phyloP scores from a whole-genome alignment of 768 basidiomycete species.

The Cantharellus anzutake region DNA sequence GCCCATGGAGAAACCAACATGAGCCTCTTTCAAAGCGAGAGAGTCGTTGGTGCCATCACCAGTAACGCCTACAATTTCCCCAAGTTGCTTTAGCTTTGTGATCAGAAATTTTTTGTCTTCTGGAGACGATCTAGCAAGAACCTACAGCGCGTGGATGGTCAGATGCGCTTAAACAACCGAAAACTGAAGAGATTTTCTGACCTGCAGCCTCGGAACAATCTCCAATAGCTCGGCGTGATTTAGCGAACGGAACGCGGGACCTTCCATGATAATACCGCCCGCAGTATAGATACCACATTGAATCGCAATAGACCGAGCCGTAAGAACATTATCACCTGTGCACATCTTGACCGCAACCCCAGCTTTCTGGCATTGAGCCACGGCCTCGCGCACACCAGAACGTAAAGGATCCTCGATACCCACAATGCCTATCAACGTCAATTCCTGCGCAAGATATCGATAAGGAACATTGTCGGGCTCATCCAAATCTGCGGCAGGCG shows the following conservation, averaged over 20 bases:
- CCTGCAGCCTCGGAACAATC: constrained; percentile 75
- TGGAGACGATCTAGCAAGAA: constrained; percentile 91
- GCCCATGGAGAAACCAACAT: constrained; percentile 96
- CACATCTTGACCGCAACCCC: constrained; percentile 96
- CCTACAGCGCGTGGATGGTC: constrained; percentile 14
- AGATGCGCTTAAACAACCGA: neutral
- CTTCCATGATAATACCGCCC: constrained; percentile 96
- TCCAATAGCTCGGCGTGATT: constrained; percentile 49
- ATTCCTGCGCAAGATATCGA: constrained; percentile 42
- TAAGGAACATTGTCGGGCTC: constrained; percentile 47
- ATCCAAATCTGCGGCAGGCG: constrained; percentile 30
- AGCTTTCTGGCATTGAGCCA: constrained; percentile 68
- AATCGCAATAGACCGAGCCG: constrained; percentile 84
- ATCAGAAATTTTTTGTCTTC: constrained; percentile 94
- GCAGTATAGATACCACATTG: constrained; percentile 92
- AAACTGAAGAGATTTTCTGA: neutral
- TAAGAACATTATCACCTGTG: constrained; percentile 92
- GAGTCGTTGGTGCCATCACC: constrained; percentile 98
- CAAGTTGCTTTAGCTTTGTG: constrained; percentile 64
- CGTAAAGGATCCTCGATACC: constrained; percentile 97
- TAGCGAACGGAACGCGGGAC: constrained; percentile 77
- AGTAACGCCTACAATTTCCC: constrained; percentile 87
- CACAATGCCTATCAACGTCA: constrained; percentile 76
- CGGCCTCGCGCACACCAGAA: constrained; percentile 74
- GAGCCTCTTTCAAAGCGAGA: constrained; percentile 83